phyloP scores from a whole-genome alignment of 257 asterid species.

The Ajuga chamaepitys region DNA sequence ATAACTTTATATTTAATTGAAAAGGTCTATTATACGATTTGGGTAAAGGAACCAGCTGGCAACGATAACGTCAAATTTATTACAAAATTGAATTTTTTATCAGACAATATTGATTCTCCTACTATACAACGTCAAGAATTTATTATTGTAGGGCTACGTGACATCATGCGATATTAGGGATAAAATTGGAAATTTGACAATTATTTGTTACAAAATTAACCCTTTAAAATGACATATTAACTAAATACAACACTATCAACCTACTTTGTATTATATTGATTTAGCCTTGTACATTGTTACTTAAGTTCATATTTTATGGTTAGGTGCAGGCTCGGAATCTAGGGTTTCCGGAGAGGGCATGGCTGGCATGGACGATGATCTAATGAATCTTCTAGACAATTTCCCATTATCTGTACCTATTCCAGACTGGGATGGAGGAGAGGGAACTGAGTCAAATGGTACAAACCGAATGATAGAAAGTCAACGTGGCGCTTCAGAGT shows the following conservation, averaged over 20 bases:
- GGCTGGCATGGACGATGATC: slow-evolving; percentile 39
- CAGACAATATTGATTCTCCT: neutral
- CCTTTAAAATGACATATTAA: neutral
- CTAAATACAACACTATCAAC: neutral
- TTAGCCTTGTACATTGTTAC: no score
- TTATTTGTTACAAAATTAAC: neutral
- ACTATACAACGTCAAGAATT: neutral
- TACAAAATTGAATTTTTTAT: neutral
- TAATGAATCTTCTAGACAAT: slow-evolving; percentile 43
- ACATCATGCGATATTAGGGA: neutral
- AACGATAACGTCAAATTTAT: neutral
- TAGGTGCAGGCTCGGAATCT: neutral
- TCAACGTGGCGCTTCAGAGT: slow-evolving; percentile 15
- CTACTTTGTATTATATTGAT: no score
- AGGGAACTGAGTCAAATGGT: slow-evolving; percentile 17
- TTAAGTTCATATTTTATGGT: neutral
- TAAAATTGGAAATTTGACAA: no score
- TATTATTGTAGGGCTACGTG: neutral
- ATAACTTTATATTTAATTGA: neutral
- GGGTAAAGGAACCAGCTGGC: neutral
- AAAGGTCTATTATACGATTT: neutral
- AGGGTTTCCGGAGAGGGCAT: slow-evolving; percentile 15
- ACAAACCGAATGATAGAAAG: slow-evolving; percentile 3
- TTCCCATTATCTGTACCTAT: slow-evolving; percentile 48
- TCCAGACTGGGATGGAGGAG: slow-evolving; percentile 45